Evolutionary conservation across 768 basidiomycete genomes (phyloP), one percentile per base, ranked within the genome.

Genomic region (Auricularia cornea): DNA sequence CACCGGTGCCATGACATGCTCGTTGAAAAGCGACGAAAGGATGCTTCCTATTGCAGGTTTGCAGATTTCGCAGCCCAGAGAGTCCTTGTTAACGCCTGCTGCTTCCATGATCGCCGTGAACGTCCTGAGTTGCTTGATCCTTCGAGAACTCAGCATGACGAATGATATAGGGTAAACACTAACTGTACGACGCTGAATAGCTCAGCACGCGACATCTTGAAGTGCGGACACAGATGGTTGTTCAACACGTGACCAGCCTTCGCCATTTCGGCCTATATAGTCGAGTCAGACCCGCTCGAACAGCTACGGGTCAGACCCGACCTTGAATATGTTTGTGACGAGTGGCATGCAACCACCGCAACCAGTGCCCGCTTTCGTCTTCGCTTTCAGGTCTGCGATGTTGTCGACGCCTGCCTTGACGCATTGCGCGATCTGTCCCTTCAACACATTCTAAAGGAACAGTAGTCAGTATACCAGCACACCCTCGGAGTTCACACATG

Each of bases 271-370:
- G 80, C 74, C 72, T 86, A 81, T 71, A 76, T 74, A 57, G 78
- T 73, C 30, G 68, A 71, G 3, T 71, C 76, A 48, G 44, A 20
- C 20, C 44, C 6, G 12, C 11, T 30, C 10, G 59, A n/a, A n/a
- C 5, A 60, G 10, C 28, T 60, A 35, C 26, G 31, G 59, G 12
- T 60, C 16, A 59, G 61, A 59, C 29, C 61, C 20, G 28, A 61
- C 76, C 67, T 78, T 78, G 72, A 78, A 75, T 30, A 77, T 74
- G 63, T 67, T 76, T 29, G 77, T 79, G 23, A 81, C 75, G 48
- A 89, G 74, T 3, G 88, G 88, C 62, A 87, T 74, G 68, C 88
- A 90, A 54, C 88, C 89, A 51, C 88, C 88, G 66, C 88, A 90
- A 2, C 88, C 88, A 1, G 84, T 84, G 3, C 87, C 87, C 5